phyloP scores from a whole-genome alignment of 2,329 filamentous ascomycete genomes.

The Claviceps purpurea region DNA sequence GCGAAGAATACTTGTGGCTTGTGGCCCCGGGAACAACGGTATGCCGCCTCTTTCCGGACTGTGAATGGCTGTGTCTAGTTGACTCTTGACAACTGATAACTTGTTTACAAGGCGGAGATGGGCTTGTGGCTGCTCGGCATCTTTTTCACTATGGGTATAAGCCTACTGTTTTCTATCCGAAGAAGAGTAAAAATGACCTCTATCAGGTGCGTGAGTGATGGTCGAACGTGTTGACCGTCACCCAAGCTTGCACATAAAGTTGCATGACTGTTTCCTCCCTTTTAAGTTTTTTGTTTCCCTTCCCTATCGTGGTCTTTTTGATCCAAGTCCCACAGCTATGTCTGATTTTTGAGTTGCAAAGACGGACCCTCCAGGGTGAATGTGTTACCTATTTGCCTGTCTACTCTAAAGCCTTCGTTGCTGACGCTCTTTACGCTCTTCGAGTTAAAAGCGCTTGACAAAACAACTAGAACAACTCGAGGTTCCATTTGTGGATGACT shows the following conservation, averaged over 20 bases:
- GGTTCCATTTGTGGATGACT: slow-evolving; percentile 75
- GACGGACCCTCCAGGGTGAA: neutral
- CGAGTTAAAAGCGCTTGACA: slow-evolving; percentile 50
- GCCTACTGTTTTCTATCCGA: slow-evolving; percentile 84
- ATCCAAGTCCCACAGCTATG: neutral
- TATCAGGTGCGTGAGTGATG: slow-evolving; percentile 49
- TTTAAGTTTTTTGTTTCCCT: neutral
- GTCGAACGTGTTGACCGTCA: too few relatives aligned
- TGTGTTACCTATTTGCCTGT: neutral
- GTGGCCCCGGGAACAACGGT: slow-evolving; percentile 71
- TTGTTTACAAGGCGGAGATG: slow-evolving; percentile 62
- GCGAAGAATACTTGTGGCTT: slow-evolving; percentile 69
- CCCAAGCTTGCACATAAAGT: neutral
- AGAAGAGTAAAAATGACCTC: slow-evolving; percentile 77
- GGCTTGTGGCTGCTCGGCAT: slow-evolving; percentile 85
- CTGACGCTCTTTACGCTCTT: slow-evolving; percentile 21
- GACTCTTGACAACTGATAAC: neutral
- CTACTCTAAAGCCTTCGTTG: neutral
- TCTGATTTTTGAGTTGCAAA: neutral
- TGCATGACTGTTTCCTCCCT: neutral
- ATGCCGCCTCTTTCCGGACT: neutral
- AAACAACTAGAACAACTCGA: slow-evolving; percentile 75
- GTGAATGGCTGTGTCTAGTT: neutral
- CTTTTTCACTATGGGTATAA: slow-evolving; percentile 84
- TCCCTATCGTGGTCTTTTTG: neutral